A percentile compares a stretch with the other conserved stretches of the same genome.
Conservation (phyloP, 441 rosid genomes). For the Mallotus repandus region DNA sequence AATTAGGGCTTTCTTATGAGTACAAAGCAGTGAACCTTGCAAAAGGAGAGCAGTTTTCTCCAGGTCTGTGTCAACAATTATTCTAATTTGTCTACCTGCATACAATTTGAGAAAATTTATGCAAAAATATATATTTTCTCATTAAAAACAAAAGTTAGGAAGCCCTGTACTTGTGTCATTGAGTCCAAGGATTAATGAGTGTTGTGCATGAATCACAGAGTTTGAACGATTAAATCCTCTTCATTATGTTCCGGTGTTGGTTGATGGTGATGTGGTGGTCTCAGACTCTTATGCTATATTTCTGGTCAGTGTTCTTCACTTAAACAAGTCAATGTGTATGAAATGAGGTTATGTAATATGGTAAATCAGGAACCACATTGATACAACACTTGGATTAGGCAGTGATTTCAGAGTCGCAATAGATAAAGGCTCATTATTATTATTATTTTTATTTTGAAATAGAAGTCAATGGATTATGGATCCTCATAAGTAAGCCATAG, state of each 20-base stretch:
- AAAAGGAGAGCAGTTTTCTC: constrained; percentile 44
- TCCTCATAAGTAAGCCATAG: no score
- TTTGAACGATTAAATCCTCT: constrained; percentile 52
- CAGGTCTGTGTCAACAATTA: constrained; percentile 32
- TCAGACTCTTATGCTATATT: constrained; percentile 59
- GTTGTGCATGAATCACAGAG: constrained; percentile 35
- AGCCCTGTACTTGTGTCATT: neutral
- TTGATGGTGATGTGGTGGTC: constrained; percentile 49
- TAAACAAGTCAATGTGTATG: neutral
- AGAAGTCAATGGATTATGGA: no score
- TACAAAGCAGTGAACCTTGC: constrained; percentile 45
- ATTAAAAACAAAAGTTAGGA: neutral
- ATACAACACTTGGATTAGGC: no score
- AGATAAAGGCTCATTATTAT: no score
- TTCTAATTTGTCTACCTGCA: neutral
- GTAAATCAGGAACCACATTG: no score
- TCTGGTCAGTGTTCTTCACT: constrained; percentile 39
- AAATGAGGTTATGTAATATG: no score
- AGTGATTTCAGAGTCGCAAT: no score
- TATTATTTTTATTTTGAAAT: no score
- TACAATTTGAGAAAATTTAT: neutral
- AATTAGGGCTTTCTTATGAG: constrained; percentile 49
- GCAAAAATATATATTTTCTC: neutral
- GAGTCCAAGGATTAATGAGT: neutral
- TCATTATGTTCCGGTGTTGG: constrained; percentile 46